Conservation (phyloP, 1,284 basidiomycete genomes). For the Xerocomus nothofagi region DNA sequence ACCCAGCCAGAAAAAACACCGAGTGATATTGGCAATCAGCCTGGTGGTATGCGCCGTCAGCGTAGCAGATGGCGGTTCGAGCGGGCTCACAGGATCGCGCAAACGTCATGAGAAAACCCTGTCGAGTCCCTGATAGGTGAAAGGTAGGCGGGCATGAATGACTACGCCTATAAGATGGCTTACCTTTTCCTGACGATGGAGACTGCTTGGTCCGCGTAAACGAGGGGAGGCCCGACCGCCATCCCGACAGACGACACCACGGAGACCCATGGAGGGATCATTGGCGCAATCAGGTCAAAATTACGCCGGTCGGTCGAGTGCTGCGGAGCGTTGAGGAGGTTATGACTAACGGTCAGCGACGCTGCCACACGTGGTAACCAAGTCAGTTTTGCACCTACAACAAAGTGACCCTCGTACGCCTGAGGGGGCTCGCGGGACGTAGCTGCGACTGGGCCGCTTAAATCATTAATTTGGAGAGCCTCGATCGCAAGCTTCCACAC, state of each 20-base stretch:
- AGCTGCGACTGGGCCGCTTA: constrained; percentile 3
- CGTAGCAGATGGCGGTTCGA: constrained; percentile 3
- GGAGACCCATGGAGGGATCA: constrained; percentile 42
- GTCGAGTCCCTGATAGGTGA: constrained; percentile 65
- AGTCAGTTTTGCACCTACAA: not conserved
- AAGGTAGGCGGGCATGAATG: constrained; percentile 21
- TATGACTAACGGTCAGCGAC: constrained; percentile 13
- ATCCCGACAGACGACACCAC: constrained; percentile 48
- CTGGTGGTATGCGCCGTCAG: constrained; percentile 37
- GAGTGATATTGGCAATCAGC: constrained; percentile 77
- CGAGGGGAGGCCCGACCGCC: constrained; percentile 61
- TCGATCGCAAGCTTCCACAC: constrained; percentile 27
- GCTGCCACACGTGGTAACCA: constrained; percentile 8
- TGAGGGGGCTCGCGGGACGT: constrained; percentile 9
- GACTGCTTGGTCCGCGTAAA: constrained; percentile 77
- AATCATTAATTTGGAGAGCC: constrained; percentile 15
- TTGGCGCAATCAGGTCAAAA: constrained; percentile 1
- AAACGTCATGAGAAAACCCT: constrained; percentile 83
- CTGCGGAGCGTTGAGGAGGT: constrained; percentile 11
- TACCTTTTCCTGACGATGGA: constrained; percentile 74
- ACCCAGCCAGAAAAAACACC: constrained; percentile 89
- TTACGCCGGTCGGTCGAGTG: not conserved
- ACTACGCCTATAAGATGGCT: constrained; percentile 17
- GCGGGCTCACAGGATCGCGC: constrained; percentile 65
- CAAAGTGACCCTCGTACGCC: not conserved